Evolutionary conservation across 495 filamentous ascomycete species (phyloP).

Genomic region (Daldinia concentrica): DNA sequence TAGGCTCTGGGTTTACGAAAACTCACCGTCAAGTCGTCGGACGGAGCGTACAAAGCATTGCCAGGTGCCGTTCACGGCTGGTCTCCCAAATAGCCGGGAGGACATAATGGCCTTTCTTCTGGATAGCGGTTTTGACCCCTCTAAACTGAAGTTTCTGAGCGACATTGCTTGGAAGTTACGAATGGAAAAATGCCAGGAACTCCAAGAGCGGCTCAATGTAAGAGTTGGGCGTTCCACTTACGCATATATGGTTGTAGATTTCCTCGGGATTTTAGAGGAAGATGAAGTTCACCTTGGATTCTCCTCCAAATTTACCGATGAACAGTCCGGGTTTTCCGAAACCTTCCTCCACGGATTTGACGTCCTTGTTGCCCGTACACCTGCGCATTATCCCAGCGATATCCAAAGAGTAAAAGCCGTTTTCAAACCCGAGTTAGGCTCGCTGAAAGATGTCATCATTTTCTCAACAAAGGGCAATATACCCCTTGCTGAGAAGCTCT

Average conservation of each 20-base stretch:
- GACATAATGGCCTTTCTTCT: conserved; percentile 66
- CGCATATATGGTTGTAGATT: conserved; percentile 84
- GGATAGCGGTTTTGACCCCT: conserved; percentile 73
- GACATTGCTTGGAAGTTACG: conserved; percentile 65
- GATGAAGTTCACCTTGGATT: conserved; percentile 84
- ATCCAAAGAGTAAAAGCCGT: conserved; percentile 73
- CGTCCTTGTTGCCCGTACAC: conserved; percentile 84
- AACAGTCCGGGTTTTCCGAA: conserved; percentile 63
- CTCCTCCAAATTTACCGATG: conserved; percentile 70
- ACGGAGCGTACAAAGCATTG: conserved; percentile 46
- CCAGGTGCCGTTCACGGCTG: conserved; percentile 57
- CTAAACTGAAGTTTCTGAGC: conserved; percentile 66
- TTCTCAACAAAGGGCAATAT: conserved; percentile 76
- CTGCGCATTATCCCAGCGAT: conserved; percentile 82
- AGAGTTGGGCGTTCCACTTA: conserved; percentile 78
- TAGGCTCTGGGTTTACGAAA: conserved; percentile 65
- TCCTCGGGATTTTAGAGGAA: conserved; percentile 71
- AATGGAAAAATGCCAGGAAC: conserved; percentile 61
- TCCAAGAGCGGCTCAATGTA: conserved; percentile 73
- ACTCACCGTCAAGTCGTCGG: conserved; percentile 48
- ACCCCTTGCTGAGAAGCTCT: conserved; percentile 81
- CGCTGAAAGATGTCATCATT: conserved; percentile 86
- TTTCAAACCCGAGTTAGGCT: conserved; percentile 71
- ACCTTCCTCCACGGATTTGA: conserved; percentile 72
- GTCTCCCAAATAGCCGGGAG: conserved; percentile 59